Evolutionary conservation across 139 green algal genomes (phyloP).

Genomic region (Penium margaritaceum): DNA sequence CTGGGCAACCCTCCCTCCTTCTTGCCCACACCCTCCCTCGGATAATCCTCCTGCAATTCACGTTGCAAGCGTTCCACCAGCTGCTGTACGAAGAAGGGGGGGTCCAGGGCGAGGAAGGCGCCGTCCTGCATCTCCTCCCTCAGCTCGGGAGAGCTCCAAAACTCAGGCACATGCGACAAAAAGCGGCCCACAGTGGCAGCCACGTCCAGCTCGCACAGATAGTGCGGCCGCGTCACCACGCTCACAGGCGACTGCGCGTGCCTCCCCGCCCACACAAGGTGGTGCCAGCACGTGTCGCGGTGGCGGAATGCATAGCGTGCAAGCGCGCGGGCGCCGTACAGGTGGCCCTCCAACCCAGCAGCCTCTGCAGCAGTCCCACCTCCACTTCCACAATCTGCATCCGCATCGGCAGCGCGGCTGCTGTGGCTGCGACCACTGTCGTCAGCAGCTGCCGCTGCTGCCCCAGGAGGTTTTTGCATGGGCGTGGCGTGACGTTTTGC

Average conservation of each 20-base stretch:
- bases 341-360: conserved; percentile 3
- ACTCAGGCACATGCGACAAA: conserved; percentile 1
- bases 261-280: conserved; percentile 62
- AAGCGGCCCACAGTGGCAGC: conserved; percentile 25
- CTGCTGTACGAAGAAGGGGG: conserved; percentile 16
- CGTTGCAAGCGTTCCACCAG: background rate
- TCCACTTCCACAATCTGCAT: background rate
- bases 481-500: too few relatives aligned
- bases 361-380: background rate
- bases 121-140: background rate
- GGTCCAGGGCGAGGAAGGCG: conserved; percentile 10
- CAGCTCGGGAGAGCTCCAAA: conserved; percentile 20
- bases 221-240: conserved; percentile 64
- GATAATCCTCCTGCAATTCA: background rate
- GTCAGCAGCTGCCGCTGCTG: background rate
- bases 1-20: too few relatives aligned
- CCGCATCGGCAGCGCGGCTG: background rate
- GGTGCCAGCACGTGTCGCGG: conserved; percentile 50
- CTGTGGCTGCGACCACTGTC: background rate
- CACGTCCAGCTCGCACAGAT: conserved; percentile 67
- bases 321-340: conserved; percentile 55
- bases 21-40: too few relatives aligned
- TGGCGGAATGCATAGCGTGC: conserved; percentile 55
- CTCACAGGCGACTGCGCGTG: conserved; percentile 65
- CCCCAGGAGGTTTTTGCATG: too few relatives aligned